Percentiles rank a stretch among this genome's conserved stretches.
Conservation (phyloP, 2,329 filamentous ascomycete species). For the Aureobasidium sp. region DNA sequence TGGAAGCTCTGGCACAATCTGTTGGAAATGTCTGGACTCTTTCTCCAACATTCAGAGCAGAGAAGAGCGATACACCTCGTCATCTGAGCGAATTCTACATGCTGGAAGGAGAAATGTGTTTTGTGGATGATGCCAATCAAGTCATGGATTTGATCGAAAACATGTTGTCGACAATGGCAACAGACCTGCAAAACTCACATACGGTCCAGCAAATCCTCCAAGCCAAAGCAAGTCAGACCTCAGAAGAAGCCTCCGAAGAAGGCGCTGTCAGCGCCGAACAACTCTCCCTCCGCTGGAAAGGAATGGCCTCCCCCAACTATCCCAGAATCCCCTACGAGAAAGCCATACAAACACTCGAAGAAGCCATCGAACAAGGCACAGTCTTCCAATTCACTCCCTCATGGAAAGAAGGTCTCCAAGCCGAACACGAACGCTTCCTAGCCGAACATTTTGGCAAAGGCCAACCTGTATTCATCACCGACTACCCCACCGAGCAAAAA, state of each 20-base stretch:
- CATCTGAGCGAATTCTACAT: conserved; percentile 99
- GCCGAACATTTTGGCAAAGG: conserved; percentile 71
- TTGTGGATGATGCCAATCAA: conserved; percentile 72
- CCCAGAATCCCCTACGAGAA: conserved; percentile 85
- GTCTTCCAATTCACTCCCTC: conserved; percentile 73
- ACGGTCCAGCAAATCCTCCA: conserved; percentile 50
- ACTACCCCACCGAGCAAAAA: conserved; percentile 91
- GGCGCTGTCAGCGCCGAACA: conserved; percentile 50
- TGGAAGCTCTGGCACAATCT: conserved; percentile 91
- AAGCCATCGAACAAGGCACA: conserved; percentile 44
- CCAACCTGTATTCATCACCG: conserved; percentile 86
- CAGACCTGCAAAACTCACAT: conserved; percentile 29
- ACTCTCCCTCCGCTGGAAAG: conserved; percentile 76
- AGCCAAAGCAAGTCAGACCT: conserved; percentile 34
- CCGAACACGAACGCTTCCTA: conserved; percentile 93
- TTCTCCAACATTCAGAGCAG: conserved; percentile 93
- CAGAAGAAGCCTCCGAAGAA: conserved; percentile 37
- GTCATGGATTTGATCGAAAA: conserved; percentile 86
- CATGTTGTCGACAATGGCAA: conserved; percentile 70
- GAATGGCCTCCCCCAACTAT: conserved; percentile 78
- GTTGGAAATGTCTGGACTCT: conserved; percentile 94
- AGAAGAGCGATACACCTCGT: conserved; percentile 91
- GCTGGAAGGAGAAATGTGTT: conserved; percentile 92
- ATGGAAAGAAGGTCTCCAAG: conserved; percentile 81
- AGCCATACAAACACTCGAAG: conserved; percentile 74